Base-by-base conservation (phyloP, 441 rosid genomes). In the Pelargonium exstipulatum region DNA sequence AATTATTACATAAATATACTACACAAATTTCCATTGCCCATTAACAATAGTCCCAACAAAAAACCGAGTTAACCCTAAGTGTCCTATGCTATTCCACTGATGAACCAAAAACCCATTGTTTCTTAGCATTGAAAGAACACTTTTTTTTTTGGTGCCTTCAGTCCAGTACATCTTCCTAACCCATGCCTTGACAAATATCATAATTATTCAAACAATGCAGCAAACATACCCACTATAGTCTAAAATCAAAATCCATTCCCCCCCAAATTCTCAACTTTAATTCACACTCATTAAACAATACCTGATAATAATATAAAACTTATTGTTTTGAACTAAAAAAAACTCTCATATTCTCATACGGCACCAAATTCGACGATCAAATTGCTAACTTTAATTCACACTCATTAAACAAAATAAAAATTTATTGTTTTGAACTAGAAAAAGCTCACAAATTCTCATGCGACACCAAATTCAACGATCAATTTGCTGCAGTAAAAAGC, bases 401-500 rank as follows among this genome's bases (percentile, higher is more conserved):
- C 35, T 29, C 35, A 29, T 29, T 0, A 29, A 29, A 29, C 35
- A 2, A 29, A 29, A 1, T 29, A 29, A 29, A 29, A 29, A 2
- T 29, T 4, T 29, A 29, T 29, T 29, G 35, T 29, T 29, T 29
- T 29, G 35, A 29, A 29, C 35, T 29, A 29, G 4, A 7, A 42
- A 6, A 42, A 42, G 46, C 46, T 42, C 46, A 42, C 20, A 8
- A 29, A 65, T 29, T 22, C 18, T 3, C 64, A 32, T 1, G 9
- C 62, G 14, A 22, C 13, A 29, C 42, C n/a, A n/a, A 63, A 72
- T 72, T 40, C 72, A 29, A 9, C 68, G 17, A 20, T 70, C 2
- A 42, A 9, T 2, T 42, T 42, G 12, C 9, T 9, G 22, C 22
- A 20, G 7, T 37, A 66, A 60, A 8, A 72, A 69, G 14, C 71